Evolutionary conservation across 257 asterid genomes (phyloP).

Genomic region (Solanum habrochaites): DNA sequence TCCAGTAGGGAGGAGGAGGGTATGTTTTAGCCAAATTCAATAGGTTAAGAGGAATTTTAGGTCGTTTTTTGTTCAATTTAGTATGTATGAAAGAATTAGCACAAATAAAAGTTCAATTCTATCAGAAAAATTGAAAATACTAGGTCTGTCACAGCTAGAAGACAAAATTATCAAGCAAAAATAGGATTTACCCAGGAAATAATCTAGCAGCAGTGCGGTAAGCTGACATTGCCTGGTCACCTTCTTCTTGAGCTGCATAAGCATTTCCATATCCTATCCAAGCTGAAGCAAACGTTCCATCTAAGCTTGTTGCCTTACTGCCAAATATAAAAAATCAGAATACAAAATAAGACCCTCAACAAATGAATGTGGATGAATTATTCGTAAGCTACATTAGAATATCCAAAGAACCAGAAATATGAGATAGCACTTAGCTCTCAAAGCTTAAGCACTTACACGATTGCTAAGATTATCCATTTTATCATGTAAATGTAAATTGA

Average conservation of each 20-base stretch:
- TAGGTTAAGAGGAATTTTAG: background rate
- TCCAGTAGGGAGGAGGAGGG: background rate
- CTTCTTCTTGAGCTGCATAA: slow-evolving; percentile 92
- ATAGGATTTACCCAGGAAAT: slow-evolving; percentile 75
- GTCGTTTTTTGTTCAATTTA: background rate
- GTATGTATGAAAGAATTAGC: background rate
- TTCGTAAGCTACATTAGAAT: background rate
- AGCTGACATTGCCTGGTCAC: slow-evolving; percentile 98
- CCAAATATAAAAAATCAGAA: slow-evolving; percentile 5
- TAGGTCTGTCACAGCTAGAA: background rate
- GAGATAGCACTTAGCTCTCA: background rate
- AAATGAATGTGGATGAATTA: background rate
- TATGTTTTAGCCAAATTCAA: background rate
- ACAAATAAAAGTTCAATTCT: background rate
- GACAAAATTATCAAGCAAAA: background rate
- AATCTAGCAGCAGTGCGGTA: slow-evolving; percentile 98
- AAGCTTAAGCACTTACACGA: background rate
- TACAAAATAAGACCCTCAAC: background rate
- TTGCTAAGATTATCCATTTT: background rate
- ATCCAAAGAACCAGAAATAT: background rate
- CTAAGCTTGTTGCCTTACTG: slow-evolving; percentile 97
- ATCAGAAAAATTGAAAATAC: background rate
- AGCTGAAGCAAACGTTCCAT: slow-evolving; percentile 92
- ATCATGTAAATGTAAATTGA: background rate
- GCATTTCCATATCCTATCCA: slow-evolving; percentile 98